Percentiles rank a stretch among this genome's conserved stretches.
Evolutionary conservation across 345 rosid species (phyloP).

Genomic region (Arabis hirsuta): DNA sequence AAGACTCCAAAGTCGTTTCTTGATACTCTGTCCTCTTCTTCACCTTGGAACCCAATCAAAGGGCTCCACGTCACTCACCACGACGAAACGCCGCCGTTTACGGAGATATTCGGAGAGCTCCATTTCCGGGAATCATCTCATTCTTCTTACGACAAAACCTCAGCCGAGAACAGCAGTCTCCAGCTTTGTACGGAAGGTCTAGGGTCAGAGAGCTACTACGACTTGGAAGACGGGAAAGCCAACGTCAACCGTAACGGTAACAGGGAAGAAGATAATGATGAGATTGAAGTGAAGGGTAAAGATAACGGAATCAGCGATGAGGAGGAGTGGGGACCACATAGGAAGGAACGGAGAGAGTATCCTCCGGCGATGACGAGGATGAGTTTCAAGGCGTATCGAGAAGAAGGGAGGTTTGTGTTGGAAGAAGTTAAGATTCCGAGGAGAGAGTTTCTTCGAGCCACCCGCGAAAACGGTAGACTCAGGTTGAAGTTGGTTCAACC

Average conservation of each 20-base stretch:
- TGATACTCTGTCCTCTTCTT: constrained; percentile 57
- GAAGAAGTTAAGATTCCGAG: constrained; percentile 74
- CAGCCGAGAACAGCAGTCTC: constrained; percentile 50
- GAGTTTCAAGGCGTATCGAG: constrained; percentile 73
- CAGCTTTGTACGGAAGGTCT: constrained; percentile 92
- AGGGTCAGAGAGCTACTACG: constrained; percentile 83
- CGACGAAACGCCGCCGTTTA: constrained; percentile 54
- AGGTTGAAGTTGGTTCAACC: constrained; percentile 74
- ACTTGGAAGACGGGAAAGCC: constrained; percentile 50
- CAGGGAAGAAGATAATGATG: constrained; percentile 29
- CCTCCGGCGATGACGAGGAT: constrained; percentile 91
- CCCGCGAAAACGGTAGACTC: constrained; percentile 80
- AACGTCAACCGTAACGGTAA: constrained; percentile 21
- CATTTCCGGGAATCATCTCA: constrained; percentile 58
- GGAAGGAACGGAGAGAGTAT: constrained; percentile 47
- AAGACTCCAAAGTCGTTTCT: constrained; percentile 48
- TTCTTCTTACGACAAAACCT: constrained; percentile 36
- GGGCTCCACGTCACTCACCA: constrained; percentile 51
- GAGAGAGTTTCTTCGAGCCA: constrained; percentile 73
- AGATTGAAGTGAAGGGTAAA: constrained; percentile 21
- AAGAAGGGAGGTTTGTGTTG: constrained; percentile 81
- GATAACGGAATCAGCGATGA: constrained; percentile 11
- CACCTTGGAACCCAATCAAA: constrained; percentile 54
- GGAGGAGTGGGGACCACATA: constrained; percentile 48
- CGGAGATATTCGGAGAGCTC: constrained; percentile 78